Conservation (phyloP, 1,139 yeast species). For the Protomyces inouyei region DNA sequence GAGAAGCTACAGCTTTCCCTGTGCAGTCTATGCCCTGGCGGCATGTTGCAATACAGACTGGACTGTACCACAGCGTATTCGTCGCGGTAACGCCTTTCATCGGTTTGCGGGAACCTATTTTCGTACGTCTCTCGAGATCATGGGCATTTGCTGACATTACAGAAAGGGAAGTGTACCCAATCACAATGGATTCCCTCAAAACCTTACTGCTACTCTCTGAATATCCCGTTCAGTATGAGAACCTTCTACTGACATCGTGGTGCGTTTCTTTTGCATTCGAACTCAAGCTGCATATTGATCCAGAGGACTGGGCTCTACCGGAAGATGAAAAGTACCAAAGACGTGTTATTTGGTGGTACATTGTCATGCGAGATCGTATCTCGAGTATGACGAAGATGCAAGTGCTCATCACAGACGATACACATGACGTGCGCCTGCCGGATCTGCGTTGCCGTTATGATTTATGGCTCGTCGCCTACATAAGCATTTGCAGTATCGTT, state of each 20-base stretch:
- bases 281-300: conserved; percentile 12
- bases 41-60: conserved; percentile 12
- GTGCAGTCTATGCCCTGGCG: conserved; percentile 15
- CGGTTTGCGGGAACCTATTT: conserved; percentile 14
- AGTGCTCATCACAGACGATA: background rate
- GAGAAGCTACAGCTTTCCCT: background rate
- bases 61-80: conserved; percentile 8
- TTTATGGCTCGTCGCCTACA: conserved; percentile 1
- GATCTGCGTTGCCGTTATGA: background rate
- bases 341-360: conserved; percentile 1
- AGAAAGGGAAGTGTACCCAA: conserved; percentile 13
- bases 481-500: background rate
- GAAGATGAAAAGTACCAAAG: conserved; percentile 14
- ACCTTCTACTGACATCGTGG: conserved; percentile 9
- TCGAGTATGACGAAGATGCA: background rate
- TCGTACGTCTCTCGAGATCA: background rate
- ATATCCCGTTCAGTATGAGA: conserved; percentile 1
- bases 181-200: conserved; percentile 1
- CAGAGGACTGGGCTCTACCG: conserved; percentile 10
- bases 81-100: conserved; percentile 7
- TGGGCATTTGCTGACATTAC: no score
- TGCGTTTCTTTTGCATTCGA: conserved; percentile 16
- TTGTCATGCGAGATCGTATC: conserved; percentile 5
- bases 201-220: conserved; percentile 11
- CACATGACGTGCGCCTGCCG: background rate